Evolutionary conservation across 78 protist species (phyloP), one percentile per base, ranked within the genome.

Genomic region (Dictyostelium brefeldianum): DNA sequence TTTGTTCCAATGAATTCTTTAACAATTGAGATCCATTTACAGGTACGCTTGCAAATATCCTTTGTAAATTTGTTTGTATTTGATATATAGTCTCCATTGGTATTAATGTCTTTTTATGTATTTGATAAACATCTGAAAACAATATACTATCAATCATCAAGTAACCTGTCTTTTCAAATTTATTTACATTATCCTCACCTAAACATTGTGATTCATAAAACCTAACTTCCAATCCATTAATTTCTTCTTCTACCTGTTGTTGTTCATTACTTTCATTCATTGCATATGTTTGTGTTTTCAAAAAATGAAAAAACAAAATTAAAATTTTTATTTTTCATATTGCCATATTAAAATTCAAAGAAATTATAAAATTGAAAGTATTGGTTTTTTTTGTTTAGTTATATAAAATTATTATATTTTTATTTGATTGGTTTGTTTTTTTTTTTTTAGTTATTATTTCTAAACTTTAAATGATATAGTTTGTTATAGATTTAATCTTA

Each of bases 41-140:
- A 6, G 91, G 91, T 27, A 74, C 51, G 2, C 82, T 5, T 29
- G 62, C 10, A 53, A 70, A 73, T 25, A 71, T 31, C 47, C 50
- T 84, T 57, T 57, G 73, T 27, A 84, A 36, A 84, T 84, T 78
- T 22, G 43, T 84, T 54, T 74, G 91, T 36, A 84, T 84, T 53
- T 25, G 25, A 17, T 9, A 41, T 2, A 84, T 47, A 5, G 36
- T 29, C 18, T 74, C 81, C 2, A 84, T 10, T 20, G 91, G 57
- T 57, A 84, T 54, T 0, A 2, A 53, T 36, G 81, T 74, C 17
- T 53, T 74, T n/a, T 64, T 64, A 12, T 71, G 81, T 17, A 84
- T 56, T 57, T 46, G 59, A 53, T 11, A 22, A 10, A 56, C 53
- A 41, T 57, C 70, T 17, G 43, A 46, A 15, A 74, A 74, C 41